phyloP scores from a whole-genome alignment of 129 eudicot species.

The Lactuca sativa region DNA sequence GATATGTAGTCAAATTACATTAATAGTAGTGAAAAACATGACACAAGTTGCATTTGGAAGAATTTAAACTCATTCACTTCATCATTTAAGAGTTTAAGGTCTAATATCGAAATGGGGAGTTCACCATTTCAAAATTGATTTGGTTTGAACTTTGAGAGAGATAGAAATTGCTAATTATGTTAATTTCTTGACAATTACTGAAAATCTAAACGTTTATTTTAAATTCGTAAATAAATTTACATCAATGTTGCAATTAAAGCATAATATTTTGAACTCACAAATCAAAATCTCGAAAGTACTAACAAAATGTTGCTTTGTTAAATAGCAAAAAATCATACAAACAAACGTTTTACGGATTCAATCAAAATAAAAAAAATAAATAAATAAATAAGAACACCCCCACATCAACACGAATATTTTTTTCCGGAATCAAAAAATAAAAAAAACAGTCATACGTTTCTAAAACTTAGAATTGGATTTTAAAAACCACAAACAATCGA shows the following conservation, averaged over 20 bases:
- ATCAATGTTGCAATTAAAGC: too few species aligned
- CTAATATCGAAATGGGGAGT: constrained; percentile 12
- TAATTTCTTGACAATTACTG: not conserved
- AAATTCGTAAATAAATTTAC: not conserved
- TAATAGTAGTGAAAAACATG: constrained; percentile 7
- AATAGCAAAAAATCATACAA: not conserved
- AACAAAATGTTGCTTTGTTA: not conserved
- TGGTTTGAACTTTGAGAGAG: constrained; percentile 1
- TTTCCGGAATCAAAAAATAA: not conserved
- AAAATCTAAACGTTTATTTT: not conserved
- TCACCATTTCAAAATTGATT: constrained; percentile 18
- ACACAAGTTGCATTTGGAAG: not conserved
- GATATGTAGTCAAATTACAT: constrained; percentile 8
- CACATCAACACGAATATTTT: not conserved
- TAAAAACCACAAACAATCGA: constrained; percentile 18
- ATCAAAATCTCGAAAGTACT: constrained; percentile 1
- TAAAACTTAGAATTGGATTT: constrained; percentile 18
- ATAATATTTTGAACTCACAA: not conserved
- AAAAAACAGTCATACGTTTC: not conserved
- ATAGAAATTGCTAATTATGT: too few species aligned
- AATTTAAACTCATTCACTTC: constrained; percentile 10
- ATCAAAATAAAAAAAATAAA: constrained; percentile 2
- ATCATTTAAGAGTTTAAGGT: constrained; percentile 19
- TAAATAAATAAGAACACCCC: too few species aligned
- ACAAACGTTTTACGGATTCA: constrained; percentile 5